phyloP scores from a whole-genome alignment of 208 protist genomes.

The Vickermania ingenoplastis region DNA sequence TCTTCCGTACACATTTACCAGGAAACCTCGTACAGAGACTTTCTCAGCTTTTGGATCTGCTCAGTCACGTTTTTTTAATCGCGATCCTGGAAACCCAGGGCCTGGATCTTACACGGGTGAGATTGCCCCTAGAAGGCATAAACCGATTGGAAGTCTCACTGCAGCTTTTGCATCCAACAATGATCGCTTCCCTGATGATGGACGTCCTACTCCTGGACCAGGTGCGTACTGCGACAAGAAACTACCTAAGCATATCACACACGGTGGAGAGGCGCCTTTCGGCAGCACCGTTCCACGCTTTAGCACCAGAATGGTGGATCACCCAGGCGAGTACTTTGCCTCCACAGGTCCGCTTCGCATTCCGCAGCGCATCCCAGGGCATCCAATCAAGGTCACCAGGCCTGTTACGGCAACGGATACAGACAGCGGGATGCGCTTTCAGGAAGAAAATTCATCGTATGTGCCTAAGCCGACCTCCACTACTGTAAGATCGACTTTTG shows the following conservation, averaged over 20 bases:
- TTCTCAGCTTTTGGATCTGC: conserved; percentile 63
- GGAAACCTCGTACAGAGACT: conserved; percentile 22
- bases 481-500: conserved; percentile 40
- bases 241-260: conserved; percentile 20
- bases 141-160: conserved; percentile 15
- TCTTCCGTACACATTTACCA: conserved; percentile 6
- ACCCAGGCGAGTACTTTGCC: conserved; percentile 4
- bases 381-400: conserved; percentile 25
- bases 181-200: conserved; percentile 24
- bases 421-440: conserved; percentile 26
- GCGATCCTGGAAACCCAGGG: conserved; percentile 27
- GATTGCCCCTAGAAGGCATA: conserved; percentile 54
- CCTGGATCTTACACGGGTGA: conserved; percentile 69
- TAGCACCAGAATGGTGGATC: conserved; percentile 11
- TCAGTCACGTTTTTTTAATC: conserved; percentile 24
- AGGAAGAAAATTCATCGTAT: conserved; percentile 49
- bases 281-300: conserved; percentile 53
- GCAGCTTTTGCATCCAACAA: conserved; percentile 43
- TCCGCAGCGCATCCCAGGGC: conserved; percentile 3
- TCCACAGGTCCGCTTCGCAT: conserved; percentile 4
- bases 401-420: conserved; percentile 12
- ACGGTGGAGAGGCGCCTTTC: conserved; percentile 48
- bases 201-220: conserved; percentile 32
- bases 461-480: conserved; percentile 48
- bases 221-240: conserved; percentile 38